Base-by-base conservation (phyloP, 306 rosid genomes). In the Ammopiptanthus mongolicus region DNA sequence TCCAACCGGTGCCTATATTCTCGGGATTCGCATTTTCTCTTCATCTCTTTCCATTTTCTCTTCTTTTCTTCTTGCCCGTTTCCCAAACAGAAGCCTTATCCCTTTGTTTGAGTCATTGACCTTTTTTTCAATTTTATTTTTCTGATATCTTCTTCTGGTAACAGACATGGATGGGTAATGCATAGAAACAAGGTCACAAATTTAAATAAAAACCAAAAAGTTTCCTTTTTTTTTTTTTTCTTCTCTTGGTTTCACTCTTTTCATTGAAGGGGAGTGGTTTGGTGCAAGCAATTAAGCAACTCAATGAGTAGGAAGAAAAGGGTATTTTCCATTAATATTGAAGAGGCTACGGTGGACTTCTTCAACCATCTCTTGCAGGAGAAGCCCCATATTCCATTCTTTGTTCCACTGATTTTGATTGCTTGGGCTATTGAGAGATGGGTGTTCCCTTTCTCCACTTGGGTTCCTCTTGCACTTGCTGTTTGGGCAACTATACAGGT, bases 401-500 rank as follows among this genome's bases (percentile, higher is more conserved):
- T 92, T 73, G 17, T 87, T 73, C 96, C 97, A 77, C 51, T 92
- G 67, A 56, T 95, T 84, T 80, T 92, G 77, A 29, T 86, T 69
- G 93, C 84, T 88, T 95, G 93, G 91, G 87, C 58, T 59, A 18
- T 95, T 77, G 99, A 95, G 85, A 90, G 81, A 84, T 95, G 97
- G 99, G 28, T 93, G 48, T 87, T 92, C 78, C 82, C 97, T 73
- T 81, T 89, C 75, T 87, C 99, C 70, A 90, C 83, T 68, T 95
- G 97, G 97, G 86, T 95, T 80, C 97, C 96, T 14, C 83, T 95
- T 28, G 85, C 66, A 5, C 83, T 85, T 63, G 98, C 93, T 44
- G 92, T 92, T 0, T 92, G 97, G 97, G 83, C 91, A 5, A 86
- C 97, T 50, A n/a, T 85, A 17, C 99, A 95, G 99, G 99, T 95